A percentile compares a stretch with the other conserved stretches of the same genome.
These are phyloP conservation scores for Pilaira anomala DNA, from an alignment of 192 early-diverging fungal species.

Conservation along the genomic window DNA sequence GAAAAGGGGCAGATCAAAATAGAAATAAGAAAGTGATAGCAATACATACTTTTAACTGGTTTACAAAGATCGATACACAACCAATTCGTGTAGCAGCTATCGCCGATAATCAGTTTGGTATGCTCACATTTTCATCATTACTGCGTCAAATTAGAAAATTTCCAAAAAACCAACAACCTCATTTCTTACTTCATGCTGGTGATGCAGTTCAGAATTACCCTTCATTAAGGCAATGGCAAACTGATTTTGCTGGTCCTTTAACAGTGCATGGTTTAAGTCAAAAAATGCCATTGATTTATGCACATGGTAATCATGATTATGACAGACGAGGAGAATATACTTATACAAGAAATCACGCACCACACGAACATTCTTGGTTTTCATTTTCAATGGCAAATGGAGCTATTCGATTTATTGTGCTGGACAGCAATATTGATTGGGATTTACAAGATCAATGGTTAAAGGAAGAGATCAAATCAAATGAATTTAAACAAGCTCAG, in stretches of 20 bases:
- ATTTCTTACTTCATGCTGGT: slow-evolving; percentile 66
- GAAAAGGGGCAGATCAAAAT: not conserved
- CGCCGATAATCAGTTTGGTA: slow-evolving; percentile 51
- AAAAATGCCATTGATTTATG: slow-evolving; percentile 60
- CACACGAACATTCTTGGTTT: slow-evolving; percentile 47
- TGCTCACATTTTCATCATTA: slow-evolving; percentile 39
- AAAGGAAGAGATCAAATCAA: slow-evolving; percentile 51
- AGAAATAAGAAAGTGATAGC: slow-evolving; percentile 26
- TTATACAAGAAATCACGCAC: slow-evolving; percentile 42
- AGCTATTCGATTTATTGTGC: slow-evolving; percentile 57
- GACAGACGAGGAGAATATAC: slow-evolving; percentile 49
- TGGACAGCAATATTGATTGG: slow-evolving; percentile 66
- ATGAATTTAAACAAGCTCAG: slow-evolving; percentile 46
- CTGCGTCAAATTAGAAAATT: slow-evolving; percentile 20
- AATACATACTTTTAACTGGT: slow-evolving; percentile 33
- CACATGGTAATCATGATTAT: slow-evolving; percentile 74
- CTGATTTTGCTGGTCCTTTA: slow-evolving; percentile 62
- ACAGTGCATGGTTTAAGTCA: slow-evolving; percentile 55
- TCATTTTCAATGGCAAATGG: slow-evolving; percentile 52
- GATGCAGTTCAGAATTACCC: slow-evolving; percentile 61
- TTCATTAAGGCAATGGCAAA: slow-evolving; percentile 66
- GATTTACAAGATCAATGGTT: slow-evolving; percentile 61
- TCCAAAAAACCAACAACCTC: slow-evolving; percentile 29
- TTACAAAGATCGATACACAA: slow-evolving; percentile 26
- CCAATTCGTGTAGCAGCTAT: slow-evolving; percentile 39